Evolutionary conservation across 192 early-diverging fungal species (phyloP), one percentile per base, ranked within the genome.

Genomic region (Gonapodya prolifera): DNA sequence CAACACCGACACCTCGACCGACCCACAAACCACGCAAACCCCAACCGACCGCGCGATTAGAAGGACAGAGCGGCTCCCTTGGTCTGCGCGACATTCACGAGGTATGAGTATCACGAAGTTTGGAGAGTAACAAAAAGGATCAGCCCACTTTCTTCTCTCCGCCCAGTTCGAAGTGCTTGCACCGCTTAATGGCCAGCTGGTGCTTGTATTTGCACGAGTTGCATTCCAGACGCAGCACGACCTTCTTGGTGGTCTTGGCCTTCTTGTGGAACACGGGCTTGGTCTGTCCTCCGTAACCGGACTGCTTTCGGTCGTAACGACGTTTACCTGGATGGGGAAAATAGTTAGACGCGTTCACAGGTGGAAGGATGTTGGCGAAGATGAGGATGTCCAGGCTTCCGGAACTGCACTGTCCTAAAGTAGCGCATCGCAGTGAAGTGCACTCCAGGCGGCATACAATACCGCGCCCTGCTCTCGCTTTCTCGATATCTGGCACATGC

Each of bases 191-290:
- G 79, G 94, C 86, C 36, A 95, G 86, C 91, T 99, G 96, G 85
- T 91, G 89, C 94, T 97, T 98, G 94, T 94, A 95, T 69, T 98
- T 98, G 93, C 98, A 98, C 80, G 91, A 89, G 79, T 91, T 96
- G 91, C 98, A 99, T 87, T 98, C 96, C 35, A 99, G 88, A 91
- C 95, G 94, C 8, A 61, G 45, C 45, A 61, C 45, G 84, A 98
- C 86, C 93, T 99, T 99, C 92, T 98, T 99, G 88, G 96, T 98
- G 81, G 98, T 99, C 94, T 98, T 99, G 85, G 96, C 98, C 94
- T 99, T 99, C 92, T 99, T 99, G 93, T 98, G 96, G 95, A 99
- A 99, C 83, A 98, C 94, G 84, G 96, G 98, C 93, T 99, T 99
- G 87, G 95, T 98, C 90, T 99, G 98, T 91, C 98, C 98, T 95